Base-by-base conservation (phyloP, 306 rosid species). In the Fagus sylvatica region DNA sequence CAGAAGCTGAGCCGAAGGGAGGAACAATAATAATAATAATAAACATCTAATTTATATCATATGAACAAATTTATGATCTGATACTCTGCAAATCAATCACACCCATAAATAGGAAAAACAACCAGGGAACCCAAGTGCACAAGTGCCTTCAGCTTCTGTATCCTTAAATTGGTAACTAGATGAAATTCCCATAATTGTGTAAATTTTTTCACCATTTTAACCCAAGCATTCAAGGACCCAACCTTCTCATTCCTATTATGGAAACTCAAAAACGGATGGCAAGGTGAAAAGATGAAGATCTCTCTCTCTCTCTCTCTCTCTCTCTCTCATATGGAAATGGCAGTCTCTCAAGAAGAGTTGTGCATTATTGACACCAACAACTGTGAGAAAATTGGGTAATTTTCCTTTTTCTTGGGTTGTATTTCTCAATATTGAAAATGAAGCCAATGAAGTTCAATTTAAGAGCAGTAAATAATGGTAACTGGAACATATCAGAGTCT, bases 1-100 rank as follows among this genome's bases (percentile, higher is more conserved):
- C 75, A 72, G 55, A 42, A 28, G 53, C 39, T 32, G 69, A 57
- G 56, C 65, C 73, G 60, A 43, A 4, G 39, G 37, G 12, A 64
- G 70, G 53, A 49, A 7, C 42, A 48, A 53, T 19, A 22, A 55
- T 15, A 4, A 1, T 40, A 62, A 53, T 57, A 57, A 9, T 10
- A 33, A 61, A 30, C 16, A 61, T 64, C 16, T 37, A 34, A 12
- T 15, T 65, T 40, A 66, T 37, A 65, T 9, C 37, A 15, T 65
- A 37, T 36, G 30, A 65, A 37, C 30, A 65, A 37, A 36, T 65
- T 37, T 37, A 37, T 15, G 16, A 37, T 65, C 49, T 22, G 48
- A 67, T 12, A 71, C 42, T 32, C 3, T 7, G 19, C 43, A 32
- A 36, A 46, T 15, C 13, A 54, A 64, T 40, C 56, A 68, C 46